Evolutionary conservation across 1,139 yeast species (phyloP), one percentile per base, ranked within the genome.

Genomic region (Geotrichum phurueaensis): DNA sequence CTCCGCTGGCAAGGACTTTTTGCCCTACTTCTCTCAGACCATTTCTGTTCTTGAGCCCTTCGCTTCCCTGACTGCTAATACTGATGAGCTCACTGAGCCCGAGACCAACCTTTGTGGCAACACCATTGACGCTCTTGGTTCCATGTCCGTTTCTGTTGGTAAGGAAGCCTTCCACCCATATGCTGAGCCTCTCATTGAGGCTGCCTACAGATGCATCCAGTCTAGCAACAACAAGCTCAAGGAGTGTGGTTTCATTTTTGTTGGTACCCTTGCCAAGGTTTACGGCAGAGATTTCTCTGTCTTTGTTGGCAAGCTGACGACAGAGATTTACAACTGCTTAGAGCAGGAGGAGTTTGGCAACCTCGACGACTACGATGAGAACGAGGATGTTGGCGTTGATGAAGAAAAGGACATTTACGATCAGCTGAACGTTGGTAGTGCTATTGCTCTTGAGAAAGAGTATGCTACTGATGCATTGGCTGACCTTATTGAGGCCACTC

Each of bases 61-160:
- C 72, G 84, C 94, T 69, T 80, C 81, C 68, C 91, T 67, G n/a
- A 60, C 63, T 50, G 63, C 64, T 53, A 62, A 65, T 29, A 57
- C 66, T 23, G 73, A 70, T 13, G 70, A 68, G 18, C 68, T 73
- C 50, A 69, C 73, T 39, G 75, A 73, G 52, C 71, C 73, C 36
- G 75, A 75, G 54, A 68, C 71, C 25, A 70, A 71, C 82, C 83
- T 92, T 70, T 85, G 95, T 76, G 97, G 97, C 54, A 82, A 86
- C 73, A 89, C 97, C 60, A 86, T 94, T 68, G 99, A 95, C 78
- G 89, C 95, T 70, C 84, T 95, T 67, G 89, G 97, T 51, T 87
- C 97, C 27, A 86, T 94, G 87, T 98, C 97, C 61, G 84, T 94
- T 75, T 97, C 99, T 60, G 97, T 94, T 63, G 97, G 98, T 66